phyloP scores from a whole-genome alignment of 1,284 basidiomycete genomes.

The Ceratobasidium sp. region DNA sequence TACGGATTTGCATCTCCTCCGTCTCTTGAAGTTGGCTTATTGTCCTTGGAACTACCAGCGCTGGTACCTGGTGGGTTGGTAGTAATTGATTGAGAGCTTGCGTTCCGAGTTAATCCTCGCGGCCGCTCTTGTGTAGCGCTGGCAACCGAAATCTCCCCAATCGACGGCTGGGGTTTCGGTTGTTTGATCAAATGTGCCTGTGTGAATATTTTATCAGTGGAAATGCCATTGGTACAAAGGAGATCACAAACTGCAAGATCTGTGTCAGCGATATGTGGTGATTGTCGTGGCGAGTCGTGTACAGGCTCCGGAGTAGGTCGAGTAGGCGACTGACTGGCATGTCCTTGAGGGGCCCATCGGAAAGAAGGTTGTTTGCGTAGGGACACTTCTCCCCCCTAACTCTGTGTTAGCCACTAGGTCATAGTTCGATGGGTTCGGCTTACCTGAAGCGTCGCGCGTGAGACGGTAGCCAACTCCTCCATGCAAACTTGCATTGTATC shows the following conservation, averaged over 20 bases:
- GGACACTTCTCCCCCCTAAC: constrained; percentile 61
- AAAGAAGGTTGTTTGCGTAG: constrained; percentile 77
- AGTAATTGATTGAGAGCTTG: constrained; percentile 42
- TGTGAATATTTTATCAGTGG: background rate
- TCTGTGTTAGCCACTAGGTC: constrained; percentile 39
- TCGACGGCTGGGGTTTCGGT: constrained; percentile 38
- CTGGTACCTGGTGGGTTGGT: constrained; percentile 19
- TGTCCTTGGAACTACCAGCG: constrained; percentile 31
- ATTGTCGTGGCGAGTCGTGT: constrained; percentile 76
- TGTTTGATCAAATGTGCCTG: constrained; percentile 23
- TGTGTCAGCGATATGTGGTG: constrained; percentile 78
- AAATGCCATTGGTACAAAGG: background rate
- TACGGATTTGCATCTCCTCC: constrained; percentile 58
- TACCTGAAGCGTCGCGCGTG: constrained; percentile 30
- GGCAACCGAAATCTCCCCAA: constrained; percentile 25
- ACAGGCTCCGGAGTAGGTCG: constrained; percentile 63
- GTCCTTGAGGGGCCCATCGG: constrained; percentile 81
- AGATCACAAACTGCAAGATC: constrained; percentile 58
- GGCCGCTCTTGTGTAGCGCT: constrained; percentile 8
- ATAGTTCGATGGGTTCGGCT: background rate
- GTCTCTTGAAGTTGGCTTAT: constrained; percentile 27
- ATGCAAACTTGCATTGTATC: constrained; percentile 68
- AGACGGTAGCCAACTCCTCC: constrained; percentile 65
- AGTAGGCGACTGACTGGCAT: constrained; percentile 78
- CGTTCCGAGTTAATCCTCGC: constrained; percentile 35